Percentiles rank a stretch among this genome's conserved stretches.
phyloP scores from a whole-genome alignment of 108 stramenopile species.

The Skeletonema potamos region DNA sequence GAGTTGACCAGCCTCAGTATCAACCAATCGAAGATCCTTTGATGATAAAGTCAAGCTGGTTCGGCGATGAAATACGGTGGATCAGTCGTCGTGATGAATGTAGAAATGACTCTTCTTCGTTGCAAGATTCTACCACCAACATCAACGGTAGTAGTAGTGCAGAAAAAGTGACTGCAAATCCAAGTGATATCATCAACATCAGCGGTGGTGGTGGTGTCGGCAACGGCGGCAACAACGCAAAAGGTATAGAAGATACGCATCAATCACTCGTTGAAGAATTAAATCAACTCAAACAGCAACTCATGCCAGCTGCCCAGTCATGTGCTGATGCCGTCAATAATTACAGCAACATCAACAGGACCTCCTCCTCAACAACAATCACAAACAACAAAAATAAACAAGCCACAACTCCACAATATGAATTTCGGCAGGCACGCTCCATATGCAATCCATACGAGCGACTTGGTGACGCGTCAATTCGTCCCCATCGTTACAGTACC shows the following conservation, averaged over 20 bases:
- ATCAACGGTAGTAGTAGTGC: background rate
- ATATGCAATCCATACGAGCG: conserved; percentile 74
- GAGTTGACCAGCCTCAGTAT: background rate
- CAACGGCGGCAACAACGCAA: background rate
- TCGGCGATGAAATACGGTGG: background rate
- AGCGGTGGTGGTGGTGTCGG: background rate
- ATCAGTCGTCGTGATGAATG: background rate
- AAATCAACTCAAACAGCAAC: conserved; percentile 52
- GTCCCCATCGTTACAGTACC: background rate
- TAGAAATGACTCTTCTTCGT: background rate
- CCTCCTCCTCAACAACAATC: background rate
- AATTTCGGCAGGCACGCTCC: conserved; percentile 65
- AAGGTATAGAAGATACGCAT: background rate
- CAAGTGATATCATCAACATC: no score
- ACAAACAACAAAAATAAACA: background rate
- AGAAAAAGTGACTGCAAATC: no score
- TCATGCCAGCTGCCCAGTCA: conserved; percentile 58
- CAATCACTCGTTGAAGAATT: conserved; percentile 1
- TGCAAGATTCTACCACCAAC: background rate
- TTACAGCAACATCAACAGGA: background rate
- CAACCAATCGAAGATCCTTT: conserved; percentile 1
- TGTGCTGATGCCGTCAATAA: conserved; percentile 35
- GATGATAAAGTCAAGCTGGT: background rate
- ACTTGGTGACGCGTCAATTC: conserved; percentile 41
- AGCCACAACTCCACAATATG: conserved; percentile 17